Percentiles rank a stretch among this genome's conserved stretches.
Conservation (phyloP, 441 rosid species). For the Adansonia madagascariensis region DNA sequence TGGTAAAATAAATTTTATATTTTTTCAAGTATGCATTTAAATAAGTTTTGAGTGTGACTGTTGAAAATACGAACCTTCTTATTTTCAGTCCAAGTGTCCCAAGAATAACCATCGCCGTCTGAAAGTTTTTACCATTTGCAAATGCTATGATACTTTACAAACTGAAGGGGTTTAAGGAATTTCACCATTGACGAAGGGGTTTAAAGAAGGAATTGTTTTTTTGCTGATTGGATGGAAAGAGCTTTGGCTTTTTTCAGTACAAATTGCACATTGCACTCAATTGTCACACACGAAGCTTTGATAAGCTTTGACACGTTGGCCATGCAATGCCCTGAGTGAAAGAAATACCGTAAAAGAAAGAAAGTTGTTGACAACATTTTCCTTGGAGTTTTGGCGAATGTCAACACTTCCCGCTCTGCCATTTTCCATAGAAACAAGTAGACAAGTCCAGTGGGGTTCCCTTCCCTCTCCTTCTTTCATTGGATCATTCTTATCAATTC, state of each 20-base stretch:
- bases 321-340: not conserved
- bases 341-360: not conserved
- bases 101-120: not conserved
- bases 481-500: not conserved
- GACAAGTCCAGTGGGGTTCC: not conserved
- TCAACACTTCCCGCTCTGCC: not conserved
- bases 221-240: not conserved
- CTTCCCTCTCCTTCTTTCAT: not conserved
- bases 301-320: too few relatives aligned
- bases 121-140: not conserved
- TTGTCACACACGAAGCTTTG: not conserved
- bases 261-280: not conserved
- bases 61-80: not conserved
- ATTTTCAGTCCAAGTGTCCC: not conserved
- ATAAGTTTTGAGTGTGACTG: too few relatives aligned
- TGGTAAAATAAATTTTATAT: too few relatives aligned
- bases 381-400: not conserved
- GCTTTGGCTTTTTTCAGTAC: too few relatives aligned
- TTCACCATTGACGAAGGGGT: not conserved
- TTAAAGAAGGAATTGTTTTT: not conserved
- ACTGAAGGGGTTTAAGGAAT: not conserved
- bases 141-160: not conserved
- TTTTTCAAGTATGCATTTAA: too few relatives aligned
- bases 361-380: not conserved
- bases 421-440: not conserved